Conservation (phyloP, 2,329 filamentous ascomycete species). For the Mycosphaerella arachidis region DNA sequence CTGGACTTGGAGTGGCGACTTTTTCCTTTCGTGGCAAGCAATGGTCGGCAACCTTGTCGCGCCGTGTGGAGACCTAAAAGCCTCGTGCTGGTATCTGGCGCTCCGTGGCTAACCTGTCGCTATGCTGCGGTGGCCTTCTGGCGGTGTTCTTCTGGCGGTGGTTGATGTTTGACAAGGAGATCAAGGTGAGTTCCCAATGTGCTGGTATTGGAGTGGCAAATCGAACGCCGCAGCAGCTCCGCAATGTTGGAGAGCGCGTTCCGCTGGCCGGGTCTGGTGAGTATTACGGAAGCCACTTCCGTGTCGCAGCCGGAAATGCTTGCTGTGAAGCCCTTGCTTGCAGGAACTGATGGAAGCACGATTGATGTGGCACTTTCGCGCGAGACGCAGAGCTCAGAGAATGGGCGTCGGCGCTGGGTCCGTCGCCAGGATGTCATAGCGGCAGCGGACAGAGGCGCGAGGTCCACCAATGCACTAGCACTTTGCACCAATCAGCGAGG, state of each 20-base stretch:
- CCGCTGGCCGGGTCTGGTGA: not conserved
- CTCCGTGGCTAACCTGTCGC: not conserved
- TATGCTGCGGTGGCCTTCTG: not conserved
- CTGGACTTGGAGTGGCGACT: not conserved
- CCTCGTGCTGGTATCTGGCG: not conserved
- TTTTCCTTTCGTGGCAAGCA: not conserved
- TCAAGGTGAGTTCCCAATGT: not conserved
- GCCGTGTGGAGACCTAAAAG: slow-evolving; percentile 8
- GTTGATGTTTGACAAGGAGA: not conserved
- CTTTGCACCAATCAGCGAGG: not conserved
- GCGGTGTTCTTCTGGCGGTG: not conserved
- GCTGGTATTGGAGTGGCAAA: not conserved
- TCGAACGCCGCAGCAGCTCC: not conserved
- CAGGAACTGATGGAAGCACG: not conserved
- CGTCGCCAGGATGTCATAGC: not conserved
- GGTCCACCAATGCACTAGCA: not conserved
- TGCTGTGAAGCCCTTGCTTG: not conserved
- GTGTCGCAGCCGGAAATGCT: not conserved
- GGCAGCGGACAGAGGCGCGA: not conserved
- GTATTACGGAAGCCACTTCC: not conserved
- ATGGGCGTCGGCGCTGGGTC: not conserved
- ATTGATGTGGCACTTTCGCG: not conserved
- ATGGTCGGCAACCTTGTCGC: not conserved
- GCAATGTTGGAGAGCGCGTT: not conserved
- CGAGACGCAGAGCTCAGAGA: not conserved